Evolutionary conservation across 2,329 filamentous ascomycete species (phyloP), one percentile per base, ranked within the genome.

Genomic region (Apiospora malaysiana): DNA sequence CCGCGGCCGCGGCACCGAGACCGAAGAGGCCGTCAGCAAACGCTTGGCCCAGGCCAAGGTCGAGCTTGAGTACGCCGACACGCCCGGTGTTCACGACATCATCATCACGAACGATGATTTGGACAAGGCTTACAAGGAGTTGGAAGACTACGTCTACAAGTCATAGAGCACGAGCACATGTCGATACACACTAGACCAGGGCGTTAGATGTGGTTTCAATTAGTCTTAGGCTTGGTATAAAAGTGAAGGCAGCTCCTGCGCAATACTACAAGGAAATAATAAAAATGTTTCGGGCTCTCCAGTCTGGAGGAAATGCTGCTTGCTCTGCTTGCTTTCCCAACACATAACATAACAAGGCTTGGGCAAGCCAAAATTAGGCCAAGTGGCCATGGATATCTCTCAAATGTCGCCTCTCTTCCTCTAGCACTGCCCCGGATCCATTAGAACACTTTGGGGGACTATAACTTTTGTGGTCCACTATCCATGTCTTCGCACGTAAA

Each of bases 1-100:
- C 69, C 87, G 93, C 65, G 92, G 91, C 45, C 87, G 94, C 71
- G 92, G 90, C 10, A 95, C 93, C n/a, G 94, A 96, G 81, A 89
- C 86, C 68, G 93, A 95, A 81, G 91, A 91, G 68, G 90, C 86
- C 67, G 85, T 97, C 70, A 84, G 86, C 78, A 91, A 92, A 81
- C 86, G 94, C 68, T 83, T 97, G 70, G 82, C 84, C 16, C 93
- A 94, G 81, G 94, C 94, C 2, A 86, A 88, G 81, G 86, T 89
- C 66, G 94, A 97, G 85, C 85, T 97, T 72, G 92, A 91, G 73
- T 96, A 89, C 79, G 86, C 92, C 56, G 87, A 91, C 81, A 88
- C 87, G 2, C 88, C 89, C 0, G 92, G 91, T 23, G 89, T 89
- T 12, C 88, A 91, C 79, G 90, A 93, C 77, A 84, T 87, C 78